Evolutionary conservation across 1,139 yeast species (phyloP), one percentile per base, ranked within the genome.

Genomic region (Geotrichum klebahnii): DNA sequence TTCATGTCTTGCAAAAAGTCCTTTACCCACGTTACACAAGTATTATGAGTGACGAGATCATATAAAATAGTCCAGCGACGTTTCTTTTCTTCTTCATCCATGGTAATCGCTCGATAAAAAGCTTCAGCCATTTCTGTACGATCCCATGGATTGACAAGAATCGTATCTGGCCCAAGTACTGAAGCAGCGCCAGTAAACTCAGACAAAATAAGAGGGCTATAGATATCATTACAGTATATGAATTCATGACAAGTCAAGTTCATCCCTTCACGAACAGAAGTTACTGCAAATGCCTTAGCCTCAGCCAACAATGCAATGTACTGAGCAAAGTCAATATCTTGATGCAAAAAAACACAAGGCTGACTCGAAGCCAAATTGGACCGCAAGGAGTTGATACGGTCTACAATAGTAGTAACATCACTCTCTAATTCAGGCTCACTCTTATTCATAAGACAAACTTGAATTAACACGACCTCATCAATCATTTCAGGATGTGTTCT

Each of bases 131-230:
- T 80, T 54, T 78, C 78, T 44, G 74, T 77, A 32, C 78, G 73
- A 65, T 89, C 94, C 95, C 97, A 92, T 1, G 98, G 98, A 63
- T 92, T 94, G 37, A 90, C 82, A 41, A 88, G 67, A 4, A 90
- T 39, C 3, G 56, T 48, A 5, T 50, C 53, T 37, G 76, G 67
- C 2, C 78, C 80, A 46, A 94, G 73, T 4, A 90, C 78, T 1
- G 84, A 76, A 0, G 97, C 95, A 12, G 96, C 85, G 0, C 98
- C 98, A 0, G 97, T 89, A 60, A 94, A 92, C 66, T 92, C 99
- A 35, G 96, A 85, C 53, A 92, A 69, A 52, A 92, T 76, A 57
- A 92, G 75, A 0, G 97, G 96, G 0, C 96, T 84, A 57, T 84
- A 81, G 56, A 79, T 77, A 26, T 75, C 72, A 3, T 95, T 80